These are phyloP conservation scores for Elsinoe fawcettii DNA, from an alignment of 2,329 filamentous ascomycete genomes.

Conservation along the genomic window DNA sequence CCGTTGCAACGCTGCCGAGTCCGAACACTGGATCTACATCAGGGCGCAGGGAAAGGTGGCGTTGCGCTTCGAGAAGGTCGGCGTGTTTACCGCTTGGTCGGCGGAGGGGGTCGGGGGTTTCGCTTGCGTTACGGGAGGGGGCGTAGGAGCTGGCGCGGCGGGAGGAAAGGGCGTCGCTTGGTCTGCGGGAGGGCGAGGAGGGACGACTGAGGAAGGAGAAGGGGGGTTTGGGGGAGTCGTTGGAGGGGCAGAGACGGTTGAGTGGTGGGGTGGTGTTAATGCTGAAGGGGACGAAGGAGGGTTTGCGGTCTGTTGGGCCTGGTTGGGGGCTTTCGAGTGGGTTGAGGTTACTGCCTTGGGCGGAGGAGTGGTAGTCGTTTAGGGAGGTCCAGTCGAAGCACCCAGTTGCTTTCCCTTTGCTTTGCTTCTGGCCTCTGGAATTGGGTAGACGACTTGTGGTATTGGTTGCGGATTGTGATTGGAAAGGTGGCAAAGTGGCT, in stretches of 20 bases:
- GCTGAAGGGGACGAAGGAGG: not conserved
- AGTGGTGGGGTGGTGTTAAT: conserved; percentile 1
- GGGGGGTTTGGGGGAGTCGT: not conserved
- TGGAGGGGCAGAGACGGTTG: not conserved
- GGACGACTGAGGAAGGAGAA: not conserved
- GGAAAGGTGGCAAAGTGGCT: not conserved
- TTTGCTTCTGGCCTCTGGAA: not conserved
- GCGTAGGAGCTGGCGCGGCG: too few relatives aligned
- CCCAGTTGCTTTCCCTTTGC: conserved; percentile 3
- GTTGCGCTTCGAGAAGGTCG: not conserved
- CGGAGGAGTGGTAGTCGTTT: not conserved
- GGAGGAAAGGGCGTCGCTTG: too few relatives aligned
- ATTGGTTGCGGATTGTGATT: not conserved
- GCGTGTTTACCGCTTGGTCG: not conserved
- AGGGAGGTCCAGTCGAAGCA: not conserved
- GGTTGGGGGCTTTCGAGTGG: not conserved
- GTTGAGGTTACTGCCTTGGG: not conserved
- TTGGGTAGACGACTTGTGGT: not conserved
- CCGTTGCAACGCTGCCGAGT: not conserved
- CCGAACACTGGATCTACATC: not conserved
- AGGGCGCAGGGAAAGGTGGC: not conserved
- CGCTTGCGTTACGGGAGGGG: not conserved
- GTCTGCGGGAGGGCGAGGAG: not conserved
- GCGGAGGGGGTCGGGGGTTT: not conserved
- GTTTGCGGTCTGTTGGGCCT: not conserved